phyloP scores from a whole-genome alignment of 2,329 filamentous ascomycete genomes.

The Xylaria multiplex region DNA sequence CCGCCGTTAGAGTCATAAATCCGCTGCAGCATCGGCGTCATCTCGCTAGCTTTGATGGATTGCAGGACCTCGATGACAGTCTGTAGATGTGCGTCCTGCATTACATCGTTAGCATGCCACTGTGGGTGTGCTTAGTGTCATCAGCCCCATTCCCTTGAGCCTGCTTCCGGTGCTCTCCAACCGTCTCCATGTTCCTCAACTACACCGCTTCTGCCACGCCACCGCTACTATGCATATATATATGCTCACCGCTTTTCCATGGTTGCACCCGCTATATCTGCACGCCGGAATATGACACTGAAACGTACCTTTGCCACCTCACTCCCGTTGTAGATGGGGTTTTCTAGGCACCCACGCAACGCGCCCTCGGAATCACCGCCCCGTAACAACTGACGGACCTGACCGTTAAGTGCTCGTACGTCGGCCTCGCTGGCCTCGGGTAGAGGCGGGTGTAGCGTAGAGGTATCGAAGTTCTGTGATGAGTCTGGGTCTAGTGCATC shows the following conservation, averaged over 20 bases:
- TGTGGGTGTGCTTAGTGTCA: conserved; percentile 11
- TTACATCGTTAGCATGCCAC: conserved; percentile 31
- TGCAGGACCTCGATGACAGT: conserved; percentile 93
- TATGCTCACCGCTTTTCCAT: conserved; percentile 30
- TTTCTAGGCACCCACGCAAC: conserved; percentile 83
- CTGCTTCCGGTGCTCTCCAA: conserved; percentile 23
- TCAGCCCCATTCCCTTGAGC: conserved; percentile 36
- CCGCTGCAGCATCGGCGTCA: conserved; percentile 85
- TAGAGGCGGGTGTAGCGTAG: conserved; percentile 80
- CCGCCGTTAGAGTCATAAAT: conserved; percentile 84
- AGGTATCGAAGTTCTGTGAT: conserved; percentile 88
- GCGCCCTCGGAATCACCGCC: conserved; percentile 90
- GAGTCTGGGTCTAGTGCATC: conserved; percentile 92
- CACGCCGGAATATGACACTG: conserved; percentile 16
- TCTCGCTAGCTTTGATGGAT: conserved; percentile 95
- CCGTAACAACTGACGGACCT: conserved; percentile 87
- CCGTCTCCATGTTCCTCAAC: conserved; percentile 13
- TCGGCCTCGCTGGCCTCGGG: conserved; percentile 80
- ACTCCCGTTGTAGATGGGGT: conserved; percentile 76
- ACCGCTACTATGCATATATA: conserved; percentile 18
- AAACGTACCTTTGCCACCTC: conserved; percentile 66
- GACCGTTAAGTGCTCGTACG: conserved; percentile 78
- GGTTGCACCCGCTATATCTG: conserved; percentile 19
- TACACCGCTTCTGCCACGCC: conserved; percentile 31
- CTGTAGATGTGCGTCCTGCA: conserved; percentile 83